These are phyloP conservation scores for Clonostachys rhizophaga DNA, from an alignment of 2,329 filamentous ascomycete genomes.

Conservation along the genomic window DNA sequence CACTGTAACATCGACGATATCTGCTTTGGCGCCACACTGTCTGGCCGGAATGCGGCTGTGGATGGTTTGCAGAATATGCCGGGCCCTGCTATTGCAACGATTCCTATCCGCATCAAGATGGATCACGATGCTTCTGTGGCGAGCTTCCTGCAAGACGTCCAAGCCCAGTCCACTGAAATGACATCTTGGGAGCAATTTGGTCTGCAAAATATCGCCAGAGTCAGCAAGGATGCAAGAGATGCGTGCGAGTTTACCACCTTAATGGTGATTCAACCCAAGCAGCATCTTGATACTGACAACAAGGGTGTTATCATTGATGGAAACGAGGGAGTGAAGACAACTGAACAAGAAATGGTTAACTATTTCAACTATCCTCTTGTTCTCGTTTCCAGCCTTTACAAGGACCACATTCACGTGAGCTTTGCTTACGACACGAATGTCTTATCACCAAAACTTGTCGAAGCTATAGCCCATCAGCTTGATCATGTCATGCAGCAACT, in stretches of 20 bases:
- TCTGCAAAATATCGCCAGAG: conserved; percentile 9
- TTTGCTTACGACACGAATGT: conserved; percentile 2
- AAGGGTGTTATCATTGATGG: neutral
- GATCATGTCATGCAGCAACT: conserved; percentile 2
- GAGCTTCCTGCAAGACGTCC: conserved; percentile 3
- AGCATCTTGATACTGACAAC: neutral
- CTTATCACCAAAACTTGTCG: neutral
- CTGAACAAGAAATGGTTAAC: conserved; percentile 6
- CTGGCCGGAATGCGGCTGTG: conserved; percentile 10
- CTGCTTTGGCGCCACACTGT: conserved; percentile 9
- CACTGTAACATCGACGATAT: conserved; percentile 24
- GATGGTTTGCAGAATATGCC: conserved; percentile 3
- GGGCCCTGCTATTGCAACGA: conserved; percentile 7
- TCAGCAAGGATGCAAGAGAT: conserved; percentile 3
- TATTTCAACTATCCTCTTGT: conserved; percentile 3
- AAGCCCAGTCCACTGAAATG: conserved; percentile 4
- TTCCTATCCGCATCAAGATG: conserved; percentile 6
- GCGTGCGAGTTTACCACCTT: conserved; percentile 8
- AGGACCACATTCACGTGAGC: neutral
- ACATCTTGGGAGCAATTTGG: conserved; percentile 9
- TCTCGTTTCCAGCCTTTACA: neutral
- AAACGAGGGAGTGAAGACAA: no score
- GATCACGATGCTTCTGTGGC: conserved; percentile 3
- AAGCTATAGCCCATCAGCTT: conserved; percentile 1
- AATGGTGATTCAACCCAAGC: conserved; percentile 7